phyloP scores from a whole-genome alignment of 176 grass and related monocot genomes.

The Ananas comosus region DNA sequence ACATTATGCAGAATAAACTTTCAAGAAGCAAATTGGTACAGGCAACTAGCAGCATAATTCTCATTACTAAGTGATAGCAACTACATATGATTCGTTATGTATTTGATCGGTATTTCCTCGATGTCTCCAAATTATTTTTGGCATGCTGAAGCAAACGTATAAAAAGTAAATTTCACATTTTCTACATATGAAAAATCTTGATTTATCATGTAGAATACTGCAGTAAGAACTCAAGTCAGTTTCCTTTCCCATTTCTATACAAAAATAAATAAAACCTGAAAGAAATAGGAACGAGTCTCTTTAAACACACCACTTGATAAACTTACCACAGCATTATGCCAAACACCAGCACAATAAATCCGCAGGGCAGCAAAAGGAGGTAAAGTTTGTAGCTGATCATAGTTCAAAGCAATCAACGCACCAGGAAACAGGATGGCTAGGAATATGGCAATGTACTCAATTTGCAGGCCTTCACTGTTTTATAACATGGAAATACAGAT shows the following conservation, averaged over 20 bases:
- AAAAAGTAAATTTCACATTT: background rate
- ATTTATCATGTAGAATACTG: no score
- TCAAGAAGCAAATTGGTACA: background rate
- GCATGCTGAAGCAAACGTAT: background rate
- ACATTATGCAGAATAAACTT: background rate
- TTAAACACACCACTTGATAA: conserved; percentile 2
- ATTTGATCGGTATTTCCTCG: no score
- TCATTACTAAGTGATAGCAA: no score
- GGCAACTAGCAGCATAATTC: no score
- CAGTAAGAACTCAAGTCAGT: background rate
- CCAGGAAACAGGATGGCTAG: conserved; percentile 71
- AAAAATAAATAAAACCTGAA: conserved; percentile 1
- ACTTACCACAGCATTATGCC: conserved; percentile 85
- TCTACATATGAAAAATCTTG: no score
- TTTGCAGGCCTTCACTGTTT: conserved; percentile 69
- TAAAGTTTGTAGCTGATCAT: conserved; percentile 45
- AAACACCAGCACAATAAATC: conserved; percentile 86
- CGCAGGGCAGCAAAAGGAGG: conserved; percentile 56
- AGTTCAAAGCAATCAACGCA: conserved; percentile 81
- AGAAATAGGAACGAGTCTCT: background rate
- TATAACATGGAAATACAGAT: conserved; percentile 19
- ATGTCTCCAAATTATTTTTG: no score
- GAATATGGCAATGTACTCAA: conserved; percentile 89
- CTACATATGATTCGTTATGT: no score
- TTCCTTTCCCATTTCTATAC: background rate